These are phyloP conservation scores for Fusarium torulosum DNA, from an alignment of 2,329 filamentous ascomycete genomes.

Conservation along the genomic window DNA sequence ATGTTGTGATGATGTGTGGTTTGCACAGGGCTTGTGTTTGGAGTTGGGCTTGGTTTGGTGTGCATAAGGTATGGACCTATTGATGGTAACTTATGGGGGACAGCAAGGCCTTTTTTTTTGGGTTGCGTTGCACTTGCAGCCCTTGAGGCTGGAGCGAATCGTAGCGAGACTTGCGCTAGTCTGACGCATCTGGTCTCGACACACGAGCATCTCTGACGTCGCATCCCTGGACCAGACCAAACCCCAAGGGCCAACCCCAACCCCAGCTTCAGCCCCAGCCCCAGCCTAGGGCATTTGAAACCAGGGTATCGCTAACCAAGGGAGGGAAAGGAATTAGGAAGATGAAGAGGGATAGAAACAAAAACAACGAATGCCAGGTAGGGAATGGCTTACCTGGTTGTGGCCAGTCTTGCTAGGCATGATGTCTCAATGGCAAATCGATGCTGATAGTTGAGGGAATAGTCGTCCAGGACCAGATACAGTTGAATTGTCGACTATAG, in stretches of 20 bases:
- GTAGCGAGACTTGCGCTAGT: slow-evolving; percentile 49
- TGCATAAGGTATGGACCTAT: slow-evolving; percentile 26
- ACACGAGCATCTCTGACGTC: slow-evolving; percentile 55
- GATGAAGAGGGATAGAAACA: not conserved
- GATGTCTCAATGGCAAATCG: not conserved
- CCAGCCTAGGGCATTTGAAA: not conserved
- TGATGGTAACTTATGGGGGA: slow-evolving; percentile 20
- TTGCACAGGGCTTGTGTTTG: slow-evolving; percentile 17
- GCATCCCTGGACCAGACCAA: slow-evolving; percentile 41
- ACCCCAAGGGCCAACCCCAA: not conserved
- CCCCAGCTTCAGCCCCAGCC: not conserved
- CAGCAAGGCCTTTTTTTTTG: slow-evolving; percentile 32
- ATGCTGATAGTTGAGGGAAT: no score
- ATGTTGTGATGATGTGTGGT: slow-evolving; percentile 39
- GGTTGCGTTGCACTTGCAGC: slow-evolving; percentile 24
- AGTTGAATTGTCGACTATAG: not conserved
- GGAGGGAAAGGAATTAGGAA: not conserved
- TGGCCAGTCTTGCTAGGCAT: not conserved
- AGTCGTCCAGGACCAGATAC: no score
- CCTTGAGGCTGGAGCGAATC: slow-evolving; percentile 44
- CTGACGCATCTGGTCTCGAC: slow-evolving; percentile 54
- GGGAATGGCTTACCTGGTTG: not conserved
- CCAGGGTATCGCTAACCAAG: not conserved
- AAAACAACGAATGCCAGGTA: not conserved
- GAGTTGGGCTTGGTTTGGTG: slow-evolving; percentile 22